phyloP scores from a whole-genome alignment of 805 yeast species.

The Isabelozyma gotoi region DNA sequence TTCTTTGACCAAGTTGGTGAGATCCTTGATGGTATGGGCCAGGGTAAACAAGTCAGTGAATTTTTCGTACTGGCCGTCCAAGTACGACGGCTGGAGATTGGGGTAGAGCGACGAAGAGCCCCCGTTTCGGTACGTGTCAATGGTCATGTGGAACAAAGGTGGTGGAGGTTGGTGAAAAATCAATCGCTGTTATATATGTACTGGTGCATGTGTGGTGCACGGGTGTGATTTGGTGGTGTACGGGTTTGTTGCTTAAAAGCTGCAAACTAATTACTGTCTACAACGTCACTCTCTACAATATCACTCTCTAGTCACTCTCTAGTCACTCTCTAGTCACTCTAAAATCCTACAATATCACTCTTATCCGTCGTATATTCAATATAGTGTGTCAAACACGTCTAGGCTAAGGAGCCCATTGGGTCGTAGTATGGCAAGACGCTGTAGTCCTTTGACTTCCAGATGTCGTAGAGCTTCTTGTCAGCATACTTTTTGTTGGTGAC shows the following conservation, averaged over 20 bases:
- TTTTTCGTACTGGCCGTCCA: conserved; percentile 3
- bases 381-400: conserved; percentile 1
- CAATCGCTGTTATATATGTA: not conserved
- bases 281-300: no score
- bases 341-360: no score
- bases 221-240: no score
- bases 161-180: not conserved
- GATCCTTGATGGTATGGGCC: conserved; percentile 29
- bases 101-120: conserved; percentile 2
- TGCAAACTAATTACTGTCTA: no score
- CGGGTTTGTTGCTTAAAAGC: no score
- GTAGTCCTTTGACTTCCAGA: conserved; percentile 34
- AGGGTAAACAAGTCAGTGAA: conserved; percentile 11
- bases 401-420: conserved; percentile 46
- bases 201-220: not conserved
- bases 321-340: no score
- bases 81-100: conserved; percentile 2
- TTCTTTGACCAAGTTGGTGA: conserved; percentile 20
- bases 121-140: not conserved
- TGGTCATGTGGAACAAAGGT: not conserved
- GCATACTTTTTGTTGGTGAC: conserved; percentile 40
- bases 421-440: conserved; percentile 38
- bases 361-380: no score
- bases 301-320: no score
- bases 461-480: conserved; percentile 30